Percentiles rank a stretch among this genome's conserved stretches.
phyloP scores from a whole-genome alignment of 495 filamentous ascomycete species.

The Chaetomium fimeti region DNA sequence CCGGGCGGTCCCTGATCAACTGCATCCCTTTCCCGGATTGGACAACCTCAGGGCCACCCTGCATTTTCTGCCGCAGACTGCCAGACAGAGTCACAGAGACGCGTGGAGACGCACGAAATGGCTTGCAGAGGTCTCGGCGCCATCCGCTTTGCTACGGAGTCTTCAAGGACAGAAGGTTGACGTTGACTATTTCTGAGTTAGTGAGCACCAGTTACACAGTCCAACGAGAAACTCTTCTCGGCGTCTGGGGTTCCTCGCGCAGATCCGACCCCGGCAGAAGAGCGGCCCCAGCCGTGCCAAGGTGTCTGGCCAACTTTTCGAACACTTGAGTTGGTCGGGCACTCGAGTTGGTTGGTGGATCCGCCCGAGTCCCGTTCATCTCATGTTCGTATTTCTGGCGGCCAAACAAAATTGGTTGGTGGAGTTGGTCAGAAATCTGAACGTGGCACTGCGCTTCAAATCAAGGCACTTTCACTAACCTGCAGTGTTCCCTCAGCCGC shows the following conservation, averaged over 20 bases:
- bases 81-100: no score
- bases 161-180: no score
- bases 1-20: neutral
- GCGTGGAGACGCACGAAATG: no score
- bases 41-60: neutral
- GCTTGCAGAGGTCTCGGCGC: no score
- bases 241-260: neutral
- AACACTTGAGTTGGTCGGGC: neutral
- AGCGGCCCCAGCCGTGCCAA: slow-evolving; percentile 9
- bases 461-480: no score
- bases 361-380: neutral
- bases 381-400: slow-evolving; percentile 2
- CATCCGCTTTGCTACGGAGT: no score
- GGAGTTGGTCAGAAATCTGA: neutral
- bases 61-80: neutral
- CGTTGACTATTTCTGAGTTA: no score
- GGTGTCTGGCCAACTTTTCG: neutral
- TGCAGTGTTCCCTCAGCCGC: no score
- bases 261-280: slow-evolving; percentile 1
- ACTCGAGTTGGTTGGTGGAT: neutral
- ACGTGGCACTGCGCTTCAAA: neutral
- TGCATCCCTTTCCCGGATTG: neutral
- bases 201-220: no score
- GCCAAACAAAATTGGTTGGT: neutral
- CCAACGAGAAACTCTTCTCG: no score